Base-by-base conservation (phyloP, 257 asterid species). In the Solanum appendiculatum region DNA sequence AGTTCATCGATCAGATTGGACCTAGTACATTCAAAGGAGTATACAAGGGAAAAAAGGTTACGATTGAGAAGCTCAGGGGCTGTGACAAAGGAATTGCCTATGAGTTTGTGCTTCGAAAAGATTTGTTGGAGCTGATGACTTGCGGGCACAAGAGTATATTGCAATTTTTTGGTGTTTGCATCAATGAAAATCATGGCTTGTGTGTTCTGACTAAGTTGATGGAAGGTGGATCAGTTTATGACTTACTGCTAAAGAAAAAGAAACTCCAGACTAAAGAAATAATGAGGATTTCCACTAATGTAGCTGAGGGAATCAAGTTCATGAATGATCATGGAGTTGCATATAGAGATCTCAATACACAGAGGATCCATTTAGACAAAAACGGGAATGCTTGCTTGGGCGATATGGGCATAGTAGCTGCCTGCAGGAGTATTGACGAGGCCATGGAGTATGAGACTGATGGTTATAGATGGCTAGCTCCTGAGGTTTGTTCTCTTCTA, bases 391-490 rank as follows among this genome's bases (percentile, higher is more conserved):
- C 96, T 90, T 97, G 99, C 90, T 89, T 97, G 89, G 99, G 99
- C 1, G 99, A 96, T 86, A 94, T 97, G 98, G 99, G 99, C 73
- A 93, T 97, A 51, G 93, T 97, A 54, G 87, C 94, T 84, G 98
- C 99, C 90, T 95, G 99, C 93, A 96, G 95, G 84, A 93, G 97
- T 90, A 78, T 84, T 87, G 94, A 96, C 81, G 99, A 97, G 90
- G 98, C 95, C 56, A 94, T 93, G 99, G 99, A 97, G 86, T 97
- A 95, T 84, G 99, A 97, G 92, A 97, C 99, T 64, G 99, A 96
- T 92, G 99, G 99, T 68, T 97, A 94, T 88, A 91, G 99, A 87
- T 97, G 99, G 99, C 96, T 97, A 87, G 99, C 99, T 86, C 99
- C 99, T 8, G 99, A 97, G 99, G 99, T 97, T 87, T 89, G 94